Evolutionary conservation across 2,329 filamentous ascomycete genomes (phyloP), one percentile per base, ranked within the genome.

Genomic region (Hymenoscyphus fraxineus): DNA sequence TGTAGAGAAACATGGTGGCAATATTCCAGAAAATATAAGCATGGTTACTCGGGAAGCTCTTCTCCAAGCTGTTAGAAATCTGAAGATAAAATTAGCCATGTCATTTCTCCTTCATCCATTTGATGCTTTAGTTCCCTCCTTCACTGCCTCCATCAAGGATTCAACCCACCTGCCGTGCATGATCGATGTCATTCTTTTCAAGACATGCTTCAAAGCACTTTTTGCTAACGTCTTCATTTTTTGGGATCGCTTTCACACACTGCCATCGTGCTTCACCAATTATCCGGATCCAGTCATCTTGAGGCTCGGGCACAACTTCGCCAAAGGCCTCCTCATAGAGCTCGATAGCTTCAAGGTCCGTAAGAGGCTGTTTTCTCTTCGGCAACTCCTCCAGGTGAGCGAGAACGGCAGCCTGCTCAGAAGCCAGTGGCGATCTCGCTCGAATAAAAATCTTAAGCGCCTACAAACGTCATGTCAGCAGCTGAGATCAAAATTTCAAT

Each of bases 11-110:
- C 63, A 72, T 71, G 6, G 70, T 68, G 15, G 74, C 68, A 19
- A 76, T 71, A 32, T 73, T 75, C 74, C 74, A 76, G 59, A 75
- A 75, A 41, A 72, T 63, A 60, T 76, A 76, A 44, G 66, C 59
- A 65, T 72, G 75, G 40, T 71, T 75, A 19, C 64, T 66, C 2
- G 73, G 69, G 38, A 75, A 76, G 19, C 63, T 71, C 56, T 75
- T 76, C 59, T 76, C 73, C 5, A 76, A 67, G 62, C 71, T 73
- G 56, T 72, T 76, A 7, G 71, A 70, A 64, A 76, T 76, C 73
- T 75, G 64, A 9, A 9, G 22, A 54, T 22, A n/a, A 51, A 2
- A 35, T 44, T 16, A 64, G 62, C 47, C 61, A 56, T 27, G 58
- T 54, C 55, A 2, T 59, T 22, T 39, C 9, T 19, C 38, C 22